Percentiles rank a stretch among this genome's conserved stretches.
Conservation (phyloP, 192 early-diverging fungal genomes). For the Linnemannia zychae region DNA sequence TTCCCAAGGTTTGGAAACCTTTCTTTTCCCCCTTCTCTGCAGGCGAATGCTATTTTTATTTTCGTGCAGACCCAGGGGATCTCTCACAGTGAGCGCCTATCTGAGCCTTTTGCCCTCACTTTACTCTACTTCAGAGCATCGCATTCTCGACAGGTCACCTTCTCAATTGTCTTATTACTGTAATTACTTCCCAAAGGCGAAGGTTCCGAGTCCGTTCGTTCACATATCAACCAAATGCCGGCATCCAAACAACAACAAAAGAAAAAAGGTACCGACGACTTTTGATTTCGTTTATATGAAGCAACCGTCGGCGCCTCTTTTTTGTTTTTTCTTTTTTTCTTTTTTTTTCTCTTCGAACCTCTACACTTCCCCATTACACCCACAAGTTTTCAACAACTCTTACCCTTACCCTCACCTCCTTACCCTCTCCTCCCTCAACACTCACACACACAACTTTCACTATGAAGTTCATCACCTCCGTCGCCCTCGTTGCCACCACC, state of each 20-base stretch:
- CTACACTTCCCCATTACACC: constrained; percentile 22
- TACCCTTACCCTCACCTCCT: background rate
- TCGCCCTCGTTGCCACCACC: constrained; percentile 6
- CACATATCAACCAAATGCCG: background rate
- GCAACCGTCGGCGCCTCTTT: background rate
- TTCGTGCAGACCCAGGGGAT: background rate
- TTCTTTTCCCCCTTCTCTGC: background rate
- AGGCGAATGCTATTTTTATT: background rate
- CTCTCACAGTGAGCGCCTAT: background rate
- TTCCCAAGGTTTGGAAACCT: background rate
- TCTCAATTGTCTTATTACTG: background rate
- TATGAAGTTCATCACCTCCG: constrained; percentile 31
- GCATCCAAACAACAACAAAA: no score
- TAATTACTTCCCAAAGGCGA: background rate
- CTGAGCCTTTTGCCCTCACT: background rate
- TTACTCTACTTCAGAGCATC: background rate
- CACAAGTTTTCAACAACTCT: constrained; percentile 3
- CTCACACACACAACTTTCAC: background rate
- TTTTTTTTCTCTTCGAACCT: constrained; percentile 20
- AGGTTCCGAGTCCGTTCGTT: background rate
- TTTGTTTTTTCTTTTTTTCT: constrained; percentile 23
- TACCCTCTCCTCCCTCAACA: background rate
- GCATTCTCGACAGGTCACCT: background rate
- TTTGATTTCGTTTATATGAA: background rate
- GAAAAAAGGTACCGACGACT: background rate